Base-by-base conservation (phyloP, 2,329 filamentous ascomycete species). In the Penicillium capsulatum region DNA sequence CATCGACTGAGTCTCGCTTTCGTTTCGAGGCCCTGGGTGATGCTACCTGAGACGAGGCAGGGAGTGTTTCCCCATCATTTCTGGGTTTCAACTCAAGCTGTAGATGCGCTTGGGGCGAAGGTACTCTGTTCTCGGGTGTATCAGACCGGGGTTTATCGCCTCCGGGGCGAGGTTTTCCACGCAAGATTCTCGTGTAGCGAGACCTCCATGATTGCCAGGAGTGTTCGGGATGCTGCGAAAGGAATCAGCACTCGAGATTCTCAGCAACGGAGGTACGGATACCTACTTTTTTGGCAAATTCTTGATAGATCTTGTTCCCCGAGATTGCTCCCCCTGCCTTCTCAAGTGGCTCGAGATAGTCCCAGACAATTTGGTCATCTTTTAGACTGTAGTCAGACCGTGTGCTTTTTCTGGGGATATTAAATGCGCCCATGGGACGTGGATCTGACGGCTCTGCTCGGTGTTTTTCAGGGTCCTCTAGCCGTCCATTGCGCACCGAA, bases 391-490 rank as follows among this genome's bases (percentile, higher is more conserved):
- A 74, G 11, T 53, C 34, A 42, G 13, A 43, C 48, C 45, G 64
- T 57, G 34, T 57, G 56, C 3, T 43, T 45, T 56, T 63, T 61
- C 10, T 48, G 14, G 64, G 60, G 17, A 66, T 64, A 14, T 59
- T 48, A 5, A 53, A 59, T 31, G 69, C 70, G 9, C 69, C 69
- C 27, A 69, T 61, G 13, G 68, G 68, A 34, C 77, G 70, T 15
- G 68, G 59, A 28, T 49, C 43, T 5, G 62, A 59, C 8, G 72
- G 68, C 6, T 74, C 74, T 31, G 70, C 71, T 10, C 54, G 60
- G 51, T 79, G 67, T 10, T 65, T 47, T 36, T 73, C 66, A 2
- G 73, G 63, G 42, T 75, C 64, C 37, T 73, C 69, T 4, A 81
- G 51, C 26, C 57, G 54, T 7, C 72, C 72, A 10, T 70, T 61